A percentile compares a stretch with the other conserved stretches of the same genome.
Evolutionary conservation across 202 grass and related monocot genomes (phyloP).

Genomic region (Zoysia matrella): DNA sequence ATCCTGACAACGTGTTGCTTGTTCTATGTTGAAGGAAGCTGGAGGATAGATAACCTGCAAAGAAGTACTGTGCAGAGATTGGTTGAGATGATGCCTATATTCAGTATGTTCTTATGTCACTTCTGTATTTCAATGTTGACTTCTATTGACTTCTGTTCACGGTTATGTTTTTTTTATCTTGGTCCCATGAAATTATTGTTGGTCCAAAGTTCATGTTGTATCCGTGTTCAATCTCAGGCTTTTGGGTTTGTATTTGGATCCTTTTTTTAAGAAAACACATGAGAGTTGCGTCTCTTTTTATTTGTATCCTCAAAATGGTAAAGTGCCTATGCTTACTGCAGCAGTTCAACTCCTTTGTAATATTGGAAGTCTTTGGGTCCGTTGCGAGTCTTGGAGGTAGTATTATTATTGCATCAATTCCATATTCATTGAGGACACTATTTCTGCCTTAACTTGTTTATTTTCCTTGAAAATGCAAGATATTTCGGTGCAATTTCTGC

Average conservation of each 20-base stretch:
- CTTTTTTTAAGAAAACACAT: too few species aligned
- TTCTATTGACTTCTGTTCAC: background rate
- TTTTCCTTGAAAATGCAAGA: too few species aligned
- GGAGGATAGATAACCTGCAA: slow-evolving; percentile 92
- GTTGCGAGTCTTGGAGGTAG: slow-evolving; percentile 94
- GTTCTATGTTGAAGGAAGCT: slow-evolving; percentile 70
- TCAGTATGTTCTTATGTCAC: background rate
- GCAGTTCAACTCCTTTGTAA: slow-evolving; percentile 95
- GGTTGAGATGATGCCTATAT: slow-evolving; percentile 91
- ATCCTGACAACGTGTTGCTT: slow-evolving; percentile 41
- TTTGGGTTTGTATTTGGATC: slow-evolving; percentile 94
- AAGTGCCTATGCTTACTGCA: slow-evolving; percentile 93
- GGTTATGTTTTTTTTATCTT: background rate
- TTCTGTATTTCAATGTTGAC: slow-evolving; percentile 26
- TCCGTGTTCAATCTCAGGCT: slow-evolving; percentile 54
- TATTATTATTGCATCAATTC: slow-evolving; percentile 22
- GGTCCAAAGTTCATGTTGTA: slow-evolving; percentile 26
- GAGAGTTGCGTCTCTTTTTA: too few species aligned
- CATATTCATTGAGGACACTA: slow-evolving; percentile 1
- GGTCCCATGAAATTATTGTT: slow-evolving; percentile 25
- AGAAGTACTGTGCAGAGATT: slow-evolving; percentile 97
- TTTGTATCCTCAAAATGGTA: slow-evolving; percentile 69
- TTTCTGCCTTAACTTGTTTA: background rate
- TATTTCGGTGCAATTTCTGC: too few species aligned
- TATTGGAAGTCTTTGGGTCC: slow-evolving; percentile 89